Evolutionary conservation across 2,329 filamentous ascomycete genomes (phyloP).

Genomic region (Fusarium staphyleae): DNA sequence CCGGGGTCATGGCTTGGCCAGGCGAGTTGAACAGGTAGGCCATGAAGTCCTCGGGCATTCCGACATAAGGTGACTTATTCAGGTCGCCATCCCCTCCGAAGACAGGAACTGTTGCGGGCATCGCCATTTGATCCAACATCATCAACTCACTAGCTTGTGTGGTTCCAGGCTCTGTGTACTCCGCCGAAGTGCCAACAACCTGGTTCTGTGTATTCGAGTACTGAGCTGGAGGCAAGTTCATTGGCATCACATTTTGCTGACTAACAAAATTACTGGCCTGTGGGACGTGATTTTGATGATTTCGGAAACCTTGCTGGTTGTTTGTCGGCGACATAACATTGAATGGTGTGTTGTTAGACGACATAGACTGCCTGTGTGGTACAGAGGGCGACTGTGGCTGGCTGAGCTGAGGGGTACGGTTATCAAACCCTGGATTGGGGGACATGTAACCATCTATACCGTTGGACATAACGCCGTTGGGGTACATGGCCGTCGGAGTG

Average conservation of each 20-base stretch:
- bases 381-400: slow-evolving; percentile 49
- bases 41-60: slow-evolving; percentile 87
- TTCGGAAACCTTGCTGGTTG: slow-evolving; percentile 57
- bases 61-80: slow-evolving; percentile 83
- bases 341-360: slow-evolving; percentile 57
- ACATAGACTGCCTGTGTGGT: slow-evolving; percentile 55
- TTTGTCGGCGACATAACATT: slow-evolving; percentile 61
- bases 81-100: slow-evolving; percentile 82
- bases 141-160: slow-evolving; percentile 62
- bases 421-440: slow-evolving; percentile 49
- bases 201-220: slow-evolving; percentile 49
- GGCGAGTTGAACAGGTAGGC: slow-evolving; percentile 77
- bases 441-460: slow-evolving; percentile 53
- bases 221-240: slow-evolving; percentile 68
- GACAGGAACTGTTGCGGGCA: slow-evolving; percentile 77
- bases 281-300: slow-evolving; percentile 54
- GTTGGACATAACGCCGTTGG: slow-evolving; percentile 35
- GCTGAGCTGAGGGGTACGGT: slow-evolving; percentile 37
- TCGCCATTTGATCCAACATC: slow-evolving; percentile 67
- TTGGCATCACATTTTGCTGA: slow-evolving; percentile 68
- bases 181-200: slow-evolving; percentile 47
- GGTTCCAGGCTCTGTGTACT: slow-evolving; percentile 56
- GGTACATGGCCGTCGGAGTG: slow-evolving; percentile 49
- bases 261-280: slow-evolving; percentile 61
- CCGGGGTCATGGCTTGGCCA: slow-evolving; percentile 50